Base-by-base conservation (phyloP, 768 basidiomycete species). In the Amanita polypyramis region DNA sequence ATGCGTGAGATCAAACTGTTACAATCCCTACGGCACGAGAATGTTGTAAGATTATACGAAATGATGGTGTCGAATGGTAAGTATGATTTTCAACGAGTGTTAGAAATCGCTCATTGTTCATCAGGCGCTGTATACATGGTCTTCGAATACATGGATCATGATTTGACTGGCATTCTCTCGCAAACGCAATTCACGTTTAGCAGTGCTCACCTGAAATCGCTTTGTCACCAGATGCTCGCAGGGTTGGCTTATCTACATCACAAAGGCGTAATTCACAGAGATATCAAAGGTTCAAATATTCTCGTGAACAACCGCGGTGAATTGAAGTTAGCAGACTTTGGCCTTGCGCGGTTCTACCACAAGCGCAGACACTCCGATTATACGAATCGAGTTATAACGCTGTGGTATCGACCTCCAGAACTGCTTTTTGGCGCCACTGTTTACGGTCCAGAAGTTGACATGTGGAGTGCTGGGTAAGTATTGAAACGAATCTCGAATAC, bases 261-360 rank as follows among this genome's bases (percentile, higher is more conserved):
- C 63, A 90, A 92, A 60, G 87, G 89, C 4, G 90, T 99, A 52
- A 88, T 99, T 48, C 96, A 99, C 62, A 84, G 96, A 15, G 96
- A 99, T 65, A 92, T 99, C 66, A 99, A 99, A 64, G 95, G 96
- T 15, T 96, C 94, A 4, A 99, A 99, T 60, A 99, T 99, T 58
- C 70, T 99, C 20, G 72, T 99, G 51, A 92, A 90, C 57, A 86
- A 87, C 47, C 74, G 74, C 40, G 96, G 96, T 5, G 90, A 95
- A 63, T 75, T 99, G 50, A 98, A 98, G 67, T 76, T 99, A 14
- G 96, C 79, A 7, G 96, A 99, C 66, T 99, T 99, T 64, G 96
- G 96, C 36, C 75, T 99, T 12, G 96, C 96, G 6, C 77, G 96
- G 43, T 90, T 97, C 62, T 99, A 95, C 65, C 85, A 92, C 63